Percentiles rank a stretch among this genome's conserved stretches.
Evolutionary conservation across 768 basidiomycete genomes (phyloP).

Genomic region (Phylloporus arenicola): DNA sequence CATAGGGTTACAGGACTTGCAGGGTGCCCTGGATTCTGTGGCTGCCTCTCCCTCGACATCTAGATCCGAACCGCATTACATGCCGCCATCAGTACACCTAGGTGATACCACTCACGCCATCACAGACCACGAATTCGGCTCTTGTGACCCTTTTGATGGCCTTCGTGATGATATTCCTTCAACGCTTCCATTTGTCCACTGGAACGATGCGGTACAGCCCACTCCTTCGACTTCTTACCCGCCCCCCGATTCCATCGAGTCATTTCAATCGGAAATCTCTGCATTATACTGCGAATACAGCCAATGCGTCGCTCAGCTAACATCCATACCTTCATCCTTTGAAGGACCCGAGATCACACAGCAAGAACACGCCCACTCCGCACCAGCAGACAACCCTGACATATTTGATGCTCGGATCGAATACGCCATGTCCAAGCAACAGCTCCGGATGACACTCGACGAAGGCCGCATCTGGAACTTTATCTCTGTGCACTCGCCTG

Average conservation of each 20-base stretch:
- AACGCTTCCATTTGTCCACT: slow-evolving; percentile 21
- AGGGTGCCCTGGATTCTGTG: slow-evolving; percentile 7
- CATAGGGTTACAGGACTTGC: slow-evolving; percentile 10
- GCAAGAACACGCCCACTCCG: not conserved
- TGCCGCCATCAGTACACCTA: slow-evolving; percentile 7
- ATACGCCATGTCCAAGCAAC: slow-evolving; percentile 55
- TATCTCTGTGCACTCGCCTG: slow-evolving; percentile 25
- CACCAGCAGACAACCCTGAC: slow-evolving; percentile 13
- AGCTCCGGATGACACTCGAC: slow-evolving; percentile 52
- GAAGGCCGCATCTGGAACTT: slow-evolving; percentile 59
- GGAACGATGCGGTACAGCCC: slow-evolving; percentile 21
- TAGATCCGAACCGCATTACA: slow-evolving; percentile 15
- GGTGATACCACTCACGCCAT: slow-evolving; percentile 1
- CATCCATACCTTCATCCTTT: slow-evolving; percentile 34
- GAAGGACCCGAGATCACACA: slow-evolving; percentile 12
- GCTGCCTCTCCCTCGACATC: slow-evolving; percentile 2
- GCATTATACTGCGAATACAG: slow-evolving; percentile 47
- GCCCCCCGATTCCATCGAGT: slow-evolving; percentile 19
- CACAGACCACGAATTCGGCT: slow-evolving; percentile 2
- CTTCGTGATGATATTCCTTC: slow-evolving; percentile 10
- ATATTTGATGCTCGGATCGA: slow-evolving; percentile 36
- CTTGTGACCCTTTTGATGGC: slow-evolving; percentile 12
- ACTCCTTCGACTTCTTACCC: not conserved
- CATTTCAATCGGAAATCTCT: slow-evolving; percentile 35
- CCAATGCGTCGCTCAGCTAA: slow-evolving; percentile 42